Base-by-base conservation (phyloP, 2,329 filamentous ascomycete genomes). In the Penicillium sp. region DNA sequence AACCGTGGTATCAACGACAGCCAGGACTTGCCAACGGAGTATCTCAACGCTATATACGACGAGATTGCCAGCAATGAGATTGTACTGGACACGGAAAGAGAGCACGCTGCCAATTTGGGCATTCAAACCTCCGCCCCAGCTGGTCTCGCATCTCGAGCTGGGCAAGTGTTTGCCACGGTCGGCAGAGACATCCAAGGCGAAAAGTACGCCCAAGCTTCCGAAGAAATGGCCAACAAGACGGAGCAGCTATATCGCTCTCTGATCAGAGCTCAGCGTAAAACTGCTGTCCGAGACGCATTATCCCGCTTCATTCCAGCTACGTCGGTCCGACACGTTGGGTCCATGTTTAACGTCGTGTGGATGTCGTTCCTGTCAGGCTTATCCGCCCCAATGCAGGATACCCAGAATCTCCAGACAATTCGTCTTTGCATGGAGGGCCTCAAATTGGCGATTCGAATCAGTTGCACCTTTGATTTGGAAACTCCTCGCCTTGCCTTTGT, bases 301-400 rank as follows among this genome's bases (percentile, higher is more conserved):
- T 84, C 76, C 71, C 83, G 75, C 48, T 98, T 93, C 68, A 94
- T 98, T 46, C 87, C 89, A 1, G 93, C 93, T 3, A 93, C 89
- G 1, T 97, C 90, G 0, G 90, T 89, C 66, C 91, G 89, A 60
- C 93, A 98, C 66, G 87, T 96, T 43, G 93, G 93, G 0, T 90
- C 93, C 0, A 98, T 98, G 93, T 97, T 98, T 64, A 90, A 95
- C 61, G 90, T 95, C 25, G 94, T 90, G 0, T 98, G 93, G 93
- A 98, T 97, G 91, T 95, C 91, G 8, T 94, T 96, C 68, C 86
- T 98, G 62, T 97, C 91, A 4, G 90, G 90, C 0, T 78, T 98
- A 26, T 96, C 91, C 1, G 90, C 88, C 43, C 88, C 94, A 58
- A 90, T 93, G 66, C 93, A 97, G 60, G 90, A 95, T 64, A 86